Evolutionary conservation across 805 yeast genomes (phyloP), one percentile per base, ranked within the genome.

Genomic region (Cyberlindnera bimundalis): DNA sequence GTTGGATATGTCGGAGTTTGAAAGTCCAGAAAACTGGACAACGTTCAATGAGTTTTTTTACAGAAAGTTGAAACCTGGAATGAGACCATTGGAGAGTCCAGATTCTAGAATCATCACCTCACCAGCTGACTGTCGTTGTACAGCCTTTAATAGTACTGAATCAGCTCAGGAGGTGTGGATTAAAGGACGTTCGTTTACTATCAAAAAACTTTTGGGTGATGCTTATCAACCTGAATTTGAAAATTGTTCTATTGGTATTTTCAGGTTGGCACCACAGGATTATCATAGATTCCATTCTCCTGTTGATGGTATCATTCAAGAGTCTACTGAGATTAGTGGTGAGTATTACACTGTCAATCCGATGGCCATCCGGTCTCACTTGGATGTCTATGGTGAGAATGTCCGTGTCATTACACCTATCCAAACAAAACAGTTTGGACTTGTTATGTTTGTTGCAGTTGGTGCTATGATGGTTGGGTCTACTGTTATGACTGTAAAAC

Each of bases 381-480:
- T 91, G 41, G 98, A 91, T 60, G 97, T 91, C 1, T 93, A 78
- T 64, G 96, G 97, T 8, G 97, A 90, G 53, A 91, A 91, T 55
- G 80, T 86, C 1, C 71, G 98, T 29, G 81, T 81, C 4, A 65
- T 89, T 2, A 70, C 90, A 2, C 89, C 96, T 0, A 79, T 91
- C 16, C 77, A 84, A 23, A 78, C 96, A 1, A 69, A 73, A 24
- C 67, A 74, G n/a, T 90, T 87, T 59, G 97, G 97, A 0, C 71
- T 75, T 0, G 84, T 91, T 15, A 66, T 84, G 46, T 72, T 86
- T 64, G 76, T 88, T 17, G 79, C 93, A 6, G 87, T 91, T 4
- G 99, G 99, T 26, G 99, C 99, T 0, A 91, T 93, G 98, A 89
- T 91, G 97, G 99, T 91, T 3, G 98, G 98, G 0, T 83, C 96